Evolutionary conservation across 1,284 basidiomycete species (phyloP).

Genomic region (Bjerkandera adusta): DNA sequence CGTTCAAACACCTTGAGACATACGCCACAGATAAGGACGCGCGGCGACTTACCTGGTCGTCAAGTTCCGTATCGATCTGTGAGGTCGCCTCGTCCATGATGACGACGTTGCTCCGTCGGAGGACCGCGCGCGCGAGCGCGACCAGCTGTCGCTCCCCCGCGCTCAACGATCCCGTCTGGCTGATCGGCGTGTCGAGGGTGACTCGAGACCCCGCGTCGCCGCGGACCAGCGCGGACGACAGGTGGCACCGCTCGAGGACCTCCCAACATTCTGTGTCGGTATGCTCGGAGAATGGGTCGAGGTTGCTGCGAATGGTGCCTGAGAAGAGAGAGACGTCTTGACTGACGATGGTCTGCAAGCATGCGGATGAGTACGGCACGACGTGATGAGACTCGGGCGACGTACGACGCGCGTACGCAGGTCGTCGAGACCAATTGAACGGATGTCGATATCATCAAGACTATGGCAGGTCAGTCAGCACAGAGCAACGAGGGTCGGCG

Average conservation of each 20-base stretch:
- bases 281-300: constrained; percentile 70
- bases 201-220: constrained; percentile 14
- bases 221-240: constrained; percentile 40
- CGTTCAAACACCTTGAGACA: too few species aligned
- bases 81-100: constrained; percentile 87
- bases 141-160: constrained; percentile 84
- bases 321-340: constrained; percentile 84
- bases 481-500: not conserved
- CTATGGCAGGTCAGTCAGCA: constrained; percentile 29
- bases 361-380: not conserved
- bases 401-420: constrained; percentile 61
- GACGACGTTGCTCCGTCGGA: constrained; percentile 76
- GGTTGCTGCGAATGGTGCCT: constrained; percentile 80
- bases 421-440: constrained; percentile 80
- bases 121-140: constrained; percentile 69
- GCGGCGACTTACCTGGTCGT: constrained; percentile 51
- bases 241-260: constrained; percentile 62
- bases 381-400: constrained; percentile 9
- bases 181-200: constrained; percentile 64
- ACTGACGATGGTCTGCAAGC: constrained; percentile 67
- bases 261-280: constrained; percentile 63
- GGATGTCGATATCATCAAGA: constrained; percentile 84
- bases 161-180: constrained; percentile 66
- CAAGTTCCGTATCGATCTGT: constrained; percentile 71
- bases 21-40: not conserved